A percentile compares a stretch with the other conserved stretches of the same genome.
These are phyloP conservation scores for Suhomyces sp. DNA, from an alignment of 805 yeast genomes.

Conservation along the genomic window DNA sequence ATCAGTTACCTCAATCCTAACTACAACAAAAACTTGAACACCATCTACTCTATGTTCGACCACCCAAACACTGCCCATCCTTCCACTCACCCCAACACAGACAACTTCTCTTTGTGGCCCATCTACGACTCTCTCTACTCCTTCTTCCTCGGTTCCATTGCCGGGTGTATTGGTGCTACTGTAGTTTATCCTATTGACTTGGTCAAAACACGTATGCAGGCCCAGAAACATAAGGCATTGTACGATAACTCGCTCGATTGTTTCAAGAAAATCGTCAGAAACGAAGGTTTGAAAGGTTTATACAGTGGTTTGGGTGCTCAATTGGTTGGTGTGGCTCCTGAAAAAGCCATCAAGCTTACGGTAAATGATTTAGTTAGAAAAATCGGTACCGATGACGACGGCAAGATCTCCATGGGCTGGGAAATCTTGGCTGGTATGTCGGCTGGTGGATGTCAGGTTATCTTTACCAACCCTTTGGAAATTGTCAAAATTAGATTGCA, in stretches of 20 bases:
- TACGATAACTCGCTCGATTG: slow-evolving; percentile 86
- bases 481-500: slow-evolving; percentile 93
- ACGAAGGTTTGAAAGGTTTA: slow-evolving; percentile 81
- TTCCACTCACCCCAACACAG: slow-evolving; percentile 19
- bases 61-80: slow-evolving; percentile 41
- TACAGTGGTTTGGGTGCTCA: slow-evolving; percentile 95
- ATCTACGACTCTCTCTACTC: slow-evolving; percentile 75
- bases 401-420: slow-evolving; percentile 47
- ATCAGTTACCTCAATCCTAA: slow-evolving; percentile 58
- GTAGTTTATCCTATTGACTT: slow-evolving; percentile 95
- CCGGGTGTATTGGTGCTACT: slow-evolving; percentile 98
- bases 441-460: slow-evolving; percentile 96
- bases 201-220: slow-evolving; percentile 96
- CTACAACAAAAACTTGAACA: slow-evolving; percentile 33
- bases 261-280: slow-evolving; percentile 66
- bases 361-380: slow-evolving; percentile 87
- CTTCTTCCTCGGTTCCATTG: slow-evolving; percentile 85
- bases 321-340: slow-evolving; percentile 96
- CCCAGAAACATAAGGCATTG: slow-evolving; percentile 69
- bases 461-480: slow-evolving; percentile 94
- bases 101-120: slow-evolving; percentile 45
- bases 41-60: slow-evolving; percentile 38
- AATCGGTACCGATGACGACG: slow-evolving; percentile 50
- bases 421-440: slow-evolving; percentile 87
- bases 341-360: slow-evolving; percentile 93